Base-by-base conservation (phyloP, 371 early-diverging fungal species). In the Batrachochytrium dendrobatidis region DNA sequence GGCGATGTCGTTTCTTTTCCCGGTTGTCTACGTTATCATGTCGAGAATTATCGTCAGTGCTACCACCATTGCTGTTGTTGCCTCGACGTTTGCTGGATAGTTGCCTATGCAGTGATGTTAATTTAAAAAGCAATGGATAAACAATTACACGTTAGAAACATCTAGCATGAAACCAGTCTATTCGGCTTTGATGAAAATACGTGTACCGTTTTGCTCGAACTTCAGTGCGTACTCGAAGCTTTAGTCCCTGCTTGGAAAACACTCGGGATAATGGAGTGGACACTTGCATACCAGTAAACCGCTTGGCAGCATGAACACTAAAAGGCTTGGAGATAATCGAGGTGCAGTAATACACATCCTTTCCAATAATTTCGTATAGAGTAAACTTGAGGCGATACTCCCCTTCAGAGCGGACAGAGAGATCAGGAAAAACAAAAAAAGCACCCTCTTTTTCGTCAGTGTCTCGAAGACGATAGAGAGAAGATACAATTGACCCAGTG, bases 361-460 rank as follows among this genome's bases (percentile, higher is more conserved):
- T 67, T 53, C 67, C 88, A 35, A 87, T 81, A 33, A 91, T 87
- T 68, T 94, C 94, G 74, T 88, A 94, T 26, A 96, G 73, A 28
- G 87, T 86, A 56, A 96, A 85, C 68, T 75, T 92, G 18, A 97
- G 75, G 12, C 92, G 75, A 65, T 91, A 95, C 18, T 75, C 72
- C 25, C 97, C 97, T 62, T 95, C 95, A 72, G 87, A 85, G 33
- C 95, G 75, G 18, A 94, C 90, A 1, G 90, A 89, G 51, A 97
- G 70, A 66, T 97, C 97, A 32, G 92, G 91, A 73, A 95, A 97
- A 33, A 95, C 94, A 77, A 95, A 95, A 71, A 92, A 95, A 1
- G 90, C 94, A 46, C 91, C 95, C 58, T 92, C 91, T n/a, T 80
- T 75, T 58, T 84, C 84, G 62, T 90, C 88, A 26, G 82, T 79